phyloP scores from a whole-genome alignment of 2,329 filamentous ascomycete species.

The Calonectria pseudoturangicola region DNA sequence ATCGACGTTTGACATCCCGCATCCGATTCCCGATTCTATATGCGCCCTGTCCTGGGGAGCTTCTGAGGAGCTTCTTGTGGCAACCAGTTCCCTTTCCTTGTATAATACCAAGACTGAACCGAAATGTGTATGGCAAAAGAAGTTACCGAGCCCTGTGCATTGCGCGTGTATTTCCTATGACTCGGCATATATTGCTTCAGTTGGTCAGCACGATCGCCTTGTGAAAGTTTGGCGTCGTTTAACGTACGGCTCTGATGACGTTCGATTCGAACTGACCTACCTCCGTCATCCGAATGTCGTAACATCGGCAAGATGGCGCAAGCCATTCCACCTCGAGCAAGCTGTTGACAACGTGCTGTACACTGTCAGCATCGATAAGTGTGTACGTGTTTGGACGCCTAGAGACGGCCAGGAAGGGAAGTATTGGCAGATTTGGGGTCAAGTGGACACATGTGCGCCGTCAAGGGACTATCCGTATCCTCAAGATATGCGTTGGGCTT shows the following conservation, averaged over 20 bases:
- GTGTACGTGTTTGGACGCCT: conserved; percentile 88
- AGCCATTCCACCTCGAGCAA: conserved; percentile 85
- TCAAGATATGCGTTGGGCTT: conserved; percentile 67
- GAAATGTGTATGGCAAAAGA: conserved; percentile 82
- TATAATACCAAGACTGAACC: conserved; percentile 73
- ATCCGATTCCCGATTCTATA: conserved; percentile 60
- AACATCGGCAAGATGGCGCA: conserved; percentile 91
- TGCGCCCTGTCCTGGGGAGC: conserved; percentile 87
- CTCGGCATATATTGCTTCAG: conserved; percentile 88
- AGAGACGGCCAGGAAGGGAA: conserved; percentile 83
- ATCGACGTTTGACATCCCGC: conserved; percentile 71
- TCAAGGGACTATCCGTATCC: conserved; percentile 69
- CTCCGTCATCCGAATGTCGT: conserved; percentile 88
- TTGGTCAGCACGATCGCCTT: conserved; percentile 85
- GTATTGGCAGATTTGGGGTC: conserved; percentile 85
- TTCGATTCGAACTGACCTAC: conserved; percentile 93
- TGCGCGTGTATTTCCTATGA: conserved; percentile 89
- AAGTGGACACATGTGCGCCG: conserved; percentile 84
- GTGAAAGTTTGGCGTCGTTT: conserved; percentile 95
- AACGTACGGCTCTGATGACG: conserved; percentile 87
- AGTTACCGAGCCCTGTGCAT: conserved; percentile 82
- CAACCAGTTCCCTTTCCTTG: conserved; percentile 81
- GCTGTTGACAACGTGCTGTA: conserved; percentile 91
- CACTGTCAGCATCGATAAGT: conserved; percentile 88
- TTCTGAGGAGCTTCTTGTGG: conserved; percentile 88